Evolutionary conservation across 768 basidiomycete species (phyloP).

Genomic region (Clitopilus passeckerianus): DNA sequence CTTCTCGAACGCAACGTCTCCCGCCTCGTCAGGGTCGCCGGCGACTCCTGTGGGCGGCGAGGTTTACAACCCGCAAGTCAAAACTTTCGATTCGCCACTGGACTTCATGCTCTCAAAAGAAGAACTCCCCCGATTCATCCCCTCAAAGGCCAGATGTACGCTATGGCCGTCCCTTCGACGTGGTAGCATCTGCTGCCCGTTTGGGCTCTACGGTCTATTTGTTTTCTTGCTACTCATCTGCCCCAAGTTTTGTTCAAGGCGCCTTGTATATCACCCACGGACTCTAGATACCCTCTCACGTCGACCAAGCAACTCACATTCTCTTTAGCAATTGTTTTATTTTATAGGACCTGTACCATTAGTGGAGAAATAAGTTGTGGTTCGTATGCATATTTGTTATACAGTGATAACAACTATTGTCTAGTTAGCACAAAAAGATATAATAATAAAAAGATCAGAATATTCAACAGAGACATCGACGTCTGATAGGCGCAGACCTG

Average conservation of each 20-base stretch:
- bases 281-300: conserved; percentile 8
- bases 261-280: conserved; percentile 1
- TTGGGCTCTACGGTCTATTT: conserved; percentile 12
- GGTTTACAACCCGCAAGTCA: conserved; percentile 45
- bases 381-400: neutral
- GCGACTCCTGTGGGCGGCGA: conserved; percentile 52
- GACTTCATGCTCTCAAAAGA: conserved; percentile 27
- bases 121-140: conserved; percentile 31
- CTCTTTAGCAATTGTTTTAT: neutral
- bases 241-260: neutral
- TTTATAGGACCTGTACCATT: neutral
- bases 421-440: neutral
- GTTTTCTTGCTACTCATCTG: conserved; percentile 10
- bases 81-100: conserved; percentile 35
- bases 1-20: conserved; percentile 49
- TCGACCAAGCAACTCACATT: neutral
- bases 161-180: conserved; percentile 52
- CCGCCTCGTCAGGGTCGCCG: conserved; percentile 58
- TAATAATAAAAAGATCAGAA: neutral
- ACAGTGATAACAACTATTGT: neutral
- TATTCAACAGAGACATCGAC: neutral
- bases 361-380: neutral
- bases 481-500: neutral
- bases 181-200: conserved; percentile 41
- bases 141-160: conserved; percentile 60